A percentile compares a stretch with the other conserved stretches of the same genome.
These are phyloP conservation scores for Tephrocybe sp. DNA, from an alignment of 768 basidiomycete species.

Conservation along the genomic window DNA sequence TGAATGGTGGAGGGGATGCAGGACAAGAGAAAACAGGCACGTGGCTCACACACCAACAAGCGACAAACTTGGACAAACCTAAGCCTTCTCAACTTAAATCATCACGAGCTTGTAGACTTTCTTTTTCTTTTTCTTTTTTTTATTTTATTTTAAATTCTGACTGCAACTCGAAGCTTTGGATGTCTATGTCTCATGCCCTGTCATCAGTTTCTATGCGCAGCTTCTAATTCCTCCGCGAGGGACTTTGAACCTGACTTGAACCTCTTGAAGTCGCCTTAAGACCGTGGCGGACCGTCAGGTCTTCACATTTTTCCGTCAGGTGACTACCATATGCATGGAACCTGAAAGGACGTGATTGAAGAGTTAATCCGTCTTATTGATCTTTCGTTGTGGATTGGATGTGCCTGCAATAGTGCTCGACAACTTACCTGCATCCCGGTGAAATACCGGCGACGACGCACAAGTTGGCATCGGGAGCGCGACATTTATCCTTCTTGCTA, in stretches of 20 bases:
- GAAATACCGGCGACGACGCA: background rate
- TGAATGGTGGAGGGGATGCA: conserved; percentile 2
- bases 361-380: conserved; percentile 1
- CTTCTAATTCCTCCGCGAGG: too few species aligned
- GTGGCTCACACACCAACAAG: too few species aligned
- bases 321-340: background rate
- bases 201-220: background rate
- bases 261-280: background rate
- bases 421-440: background rate
- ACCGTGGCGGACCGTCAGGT: background rate
- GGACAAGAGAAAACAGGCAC: conserved; percentile 10
- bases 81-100: too few species aligned
- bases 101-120: too few species aligned
- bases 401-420: background rate
- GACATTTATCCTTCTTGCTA: background rate
- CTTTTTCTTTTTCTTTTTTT: too few species aligned
- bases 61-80: too few species aligned
- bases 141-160: too few species aligned
- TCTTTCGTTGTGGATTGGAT: background rate
- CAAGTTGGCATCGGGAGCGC: background rate
- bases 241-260: too few species aligned
- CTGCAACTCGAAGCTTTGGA: too few species aligned
- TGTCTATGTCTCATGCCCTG: too few species aligned
- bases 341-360: too few species aligned
- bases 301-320: background rate